A percentile compares a stretch with the other conserved stretches of the same genome.
phyloP scores from a whole-genome alignment of 2,329 filamentous ascomycete species.

The Monilinia polystroma region DNA sequence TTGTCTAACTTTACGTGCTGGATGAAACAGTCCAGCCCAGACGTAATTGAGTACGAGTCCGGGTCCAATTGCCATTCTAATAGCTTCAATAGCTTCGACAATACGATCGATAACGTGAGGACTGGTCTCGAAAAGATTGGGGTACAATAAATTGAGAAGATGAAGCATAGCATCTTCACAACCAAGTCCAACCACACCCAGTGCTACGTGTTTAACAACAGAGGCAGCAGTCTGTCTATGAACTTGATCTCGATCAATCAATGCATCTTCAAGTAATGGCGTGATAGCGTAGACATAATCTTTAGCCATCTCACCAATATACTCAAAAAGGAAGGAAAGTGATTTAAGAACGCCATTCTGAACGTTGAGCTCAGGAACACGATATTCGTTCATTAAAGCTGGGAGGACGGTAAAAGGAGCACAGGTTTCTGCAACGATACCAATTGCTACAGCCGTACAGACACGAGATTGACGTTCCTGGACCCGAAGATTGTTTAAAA shows the following conservation, averaged over 20 bases:
- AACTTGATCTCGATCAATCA: conserved; percentile 97
- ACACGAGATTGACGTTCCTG: conserved; percentile 98
- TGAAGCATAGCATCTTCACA: conserved; percentile 99
- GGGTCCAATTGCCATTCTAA: conserved; percentile 88
- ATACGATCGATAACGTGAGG: conserved; percentile 98
- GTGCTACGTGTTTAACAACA: conserved; percentile 95
- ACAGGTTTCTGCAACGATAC: conserved; percentile 97
- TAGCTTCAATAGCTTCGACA: conserved; percentile 94
- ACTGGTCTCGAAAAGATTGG: conserved; percentile 95
- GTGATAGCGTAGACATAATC: conserved; percentile 99
- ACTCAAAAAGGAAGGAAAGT: conserved; percentile 95
- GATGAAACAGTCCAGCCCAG: conserved; percentile 96
- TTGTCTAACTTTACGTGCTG: conserved; percentile 86
- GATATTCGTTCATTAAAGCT: conserved; percentile 98
- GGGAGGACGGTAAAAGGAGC: conserved; percentile 98
- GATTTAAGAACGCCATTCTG: conserved; percentile 98
- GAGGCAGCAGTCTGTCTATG: conserved; percentile 95
- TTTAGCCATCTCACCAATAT: conserved; percentile 99
- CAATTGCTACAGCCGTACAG: conserved; percentile 96
- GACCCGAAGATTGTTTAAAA: conserved; percentile 94
- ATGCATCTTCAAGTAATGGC: conserved; percentile 89
- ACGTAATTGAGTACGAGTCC: conserved; percentile 97
- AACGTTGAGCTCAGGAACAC: conserved; percentile 96
- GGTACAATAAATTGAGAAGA: conserved; percentile 91
- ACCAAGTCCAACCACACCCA: conserved; percentile 95